A percentile compares a stretch with the other conserved stretches of the same genome.
Evolutionary conservation across 768 basidiomycete species (phyloP).

Genomic region (Crepidotus variabilis): DNA sequence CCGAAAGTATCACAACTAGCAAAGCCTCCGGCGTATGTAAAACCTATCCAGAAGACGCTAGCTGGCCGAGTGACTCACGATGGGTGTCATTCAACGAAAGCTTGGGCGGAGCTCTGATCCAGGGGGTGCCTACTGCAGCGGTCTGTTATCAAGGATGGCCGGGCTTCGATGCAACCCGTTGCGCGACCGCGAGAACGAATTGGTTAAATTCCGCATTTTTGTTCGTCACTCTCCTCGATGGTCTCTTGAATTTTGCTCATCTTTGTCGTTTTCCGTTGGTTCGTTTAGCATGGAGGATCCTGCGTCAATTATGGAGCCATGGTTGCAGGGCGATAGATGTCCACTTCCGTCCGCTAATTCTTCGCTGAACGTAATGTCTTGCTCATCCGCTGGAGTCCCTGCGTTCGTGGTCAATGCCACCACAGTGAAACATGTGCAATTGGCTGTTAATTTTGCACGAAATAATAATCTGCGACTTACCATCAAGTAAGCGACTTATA

Average conservation of each 20-base stretch:
- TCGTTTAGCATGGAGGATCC: constrained; percentile 4
- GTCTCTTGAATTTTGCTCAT: no score
- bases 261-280: background rate
- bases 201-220: no score
- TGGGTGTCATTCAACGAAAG: background rate
- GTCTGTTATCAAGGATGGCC: background rate
- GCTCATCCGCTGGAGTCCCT: background rate
- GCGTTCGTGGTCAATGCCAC: constrained; percentile 17
- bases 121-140: no score
- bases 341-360: background rate
- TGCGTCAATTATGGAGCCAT: background rate
- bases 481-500: no score
- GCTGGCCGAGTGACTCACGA: background rate
- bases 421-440: constrained; percentile 15
- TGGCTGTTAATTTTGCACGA: constrained; percentile 17
- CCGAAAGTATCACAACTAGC: no score
- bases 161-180: background rate
- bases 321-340: background rate
- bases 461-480: constrained; percentile 18
- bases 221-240: no score
- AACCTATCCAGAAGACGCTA: background rate
- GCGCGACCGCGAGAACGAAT: background rate
- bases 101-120: background rate
- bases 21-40: background rate
- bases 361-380: background rate